A percentile compares a stretch with the other conserved stretches of the same genome.
These are phyloP conservation scores for Eimeria maxima DNA, from an alignment of 169 alveolate genomes.

Conservation along the genomic window DNA sequence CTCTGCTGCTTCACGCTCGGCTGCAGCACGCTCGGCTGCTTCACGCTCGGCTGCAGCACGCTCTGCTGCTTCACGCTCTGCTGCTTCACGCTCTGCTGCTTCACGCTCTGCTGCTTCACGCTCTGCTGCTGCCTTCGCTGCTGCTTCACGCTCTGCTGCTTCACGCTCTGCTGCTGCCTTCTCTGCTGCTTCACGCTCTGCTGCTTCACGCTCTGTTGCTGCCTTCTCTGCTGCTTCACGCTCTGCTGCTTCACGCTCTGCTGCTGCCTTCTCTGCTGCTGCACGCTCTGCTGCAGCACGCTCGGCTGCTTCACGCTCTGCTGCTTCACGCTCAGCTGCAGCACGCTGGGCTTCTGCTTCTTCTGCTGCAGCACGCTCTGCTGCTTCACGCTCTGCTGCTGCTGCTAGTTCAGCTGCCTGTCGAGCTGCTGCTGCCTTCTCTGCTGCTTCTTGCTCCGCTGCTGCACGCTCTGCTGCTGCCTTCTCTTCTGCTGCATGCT, in stretches of 20 bases:
- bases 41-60: neutral
- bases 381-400: no score
- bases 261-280: no score
- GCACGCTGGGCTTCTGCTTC: no score
- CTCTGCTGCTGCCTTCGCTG: neutral
- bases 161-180: neutral
- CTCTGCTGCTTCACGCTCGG: neutral
- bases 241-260: no score
- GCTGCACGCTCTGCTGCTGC: neutral
- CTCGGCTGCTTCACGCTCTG: no score
- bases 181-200: neutral
- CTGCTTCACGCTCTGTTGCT: neutral
- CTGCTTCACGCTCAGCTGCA: no score
- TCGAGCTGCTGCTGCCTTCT: no score
- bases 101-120: neutral
- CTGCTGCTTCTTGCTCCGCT: no score
- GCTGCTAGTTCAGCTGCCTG: no score
- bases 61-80: neutral
- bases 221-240: neutral
- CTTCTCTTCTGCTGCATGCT: neutral
- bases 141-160: neutral
- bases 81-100: neutral
- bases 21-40: neutral
- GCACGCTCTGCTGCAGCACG: no score
- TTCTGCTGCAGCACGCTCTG: no score